Evolutionary conservation across 345 rosid genomes (phyloP).

Genomic region (Draba incana): DNA sequence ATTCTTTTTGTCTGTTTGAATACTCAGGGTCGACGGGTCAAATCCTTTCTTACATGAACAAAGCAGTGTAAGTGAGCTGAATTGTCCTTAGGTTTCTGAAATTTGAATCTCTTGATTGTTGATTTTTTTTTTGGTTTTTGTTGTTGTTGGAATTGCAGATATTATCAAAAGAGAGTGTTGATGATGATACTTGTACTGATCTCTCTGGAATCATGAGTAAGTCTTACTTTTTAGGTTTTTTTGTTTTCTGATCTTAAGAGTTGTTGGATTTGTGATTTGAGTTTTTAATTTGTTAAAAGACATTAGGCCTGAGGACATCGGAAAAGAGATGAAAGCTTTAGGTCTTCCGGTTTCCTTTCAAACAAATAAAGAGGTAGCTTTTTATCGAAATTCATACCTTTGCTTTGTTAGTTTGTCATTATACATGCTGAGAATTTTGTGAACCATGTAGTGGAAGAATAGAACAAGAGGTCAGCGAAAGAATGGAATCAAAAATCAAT

Average conservation of each 20-base stretch:
- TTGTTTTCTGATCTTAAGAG: not conserved
- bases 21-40: constrained; percentile 66
- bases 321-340: constrained; percentile 61
- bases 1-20: constrained; percentile 17
- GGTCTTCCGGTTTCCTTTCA: constrained; percentile 84
- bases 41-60: constrained; percentile 36
- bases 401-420: not conserved
- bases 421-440: constrained; percentile 4
- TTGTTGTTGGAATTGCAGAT: constrained; percentile 41
- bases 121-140: not conserved
- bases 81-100: not conserved
- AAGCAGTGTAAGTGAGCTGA: constrained; percentile 40
- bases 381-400: not conserved
- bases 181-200: constrained; percentile 31
- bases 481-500: constrained; percentile 27
- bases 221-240: constrained; percentile 13
- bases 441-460: constrained; percentile 47
- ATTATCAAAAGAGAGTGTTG: constrained; percentile 23
- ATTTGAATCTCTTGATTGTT: not conserved
- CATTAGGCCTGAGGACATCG: constrained; percentile 47
- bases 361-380: constrained; percentile 66
- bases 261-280: constrained; percentile 3
- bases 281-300: constrained; percentile 38
- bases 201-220: constrained; percentile 17
- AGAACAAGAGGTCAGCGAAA: constrained; percentile 40